Evolutionary conservation across 2,329 filamentous ascomycete genomes (phyloP).

Genomic region (Sphaceloma murrayae): DNA sequence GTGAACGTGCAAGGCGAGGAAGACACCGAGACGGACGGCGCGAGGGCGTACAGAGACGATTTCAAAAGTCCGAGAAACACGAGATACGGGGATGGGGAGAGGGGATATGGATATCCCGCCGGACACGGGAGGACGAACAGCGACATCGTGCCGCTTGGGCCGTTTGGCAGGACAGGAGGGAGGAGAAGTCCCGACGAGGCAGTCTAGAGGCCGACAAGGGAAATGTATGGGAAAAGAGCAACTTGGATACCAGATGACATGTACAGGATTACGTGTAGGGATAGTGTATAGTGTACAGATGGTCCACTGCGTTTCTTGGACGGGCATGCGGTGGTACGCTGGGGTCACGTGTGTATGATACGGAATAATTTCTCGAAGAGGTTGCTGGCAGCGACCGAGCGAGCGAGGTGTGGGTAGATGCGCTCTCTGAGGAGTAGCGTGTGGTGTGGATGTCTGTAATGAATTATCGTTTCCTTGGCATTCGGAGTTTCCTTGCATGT

Average conservation of each 20-base stretch:
- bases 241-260: no score
- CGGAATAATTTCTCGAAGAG: no score
- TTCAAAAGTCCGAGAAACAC: conserved; percentile 7
- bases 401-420: no score
- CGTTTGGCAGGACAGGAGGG: background rate
- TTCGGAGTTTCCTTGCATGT: background rate
- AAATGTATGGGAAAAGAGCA: no score
- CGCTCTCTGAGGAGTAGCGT: background rate
- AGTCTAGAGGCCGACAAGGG: no score
- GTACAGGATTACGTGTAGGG: no score
- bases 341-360: no score
- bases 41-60: background rate
- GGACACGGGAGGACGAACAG: background rate
- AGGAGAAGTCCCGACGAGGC: conserved; percentile 1
- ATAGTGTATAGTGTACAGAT: no score
- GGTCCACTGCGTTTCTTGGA: no score
- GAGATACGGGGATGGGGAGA: background rate
- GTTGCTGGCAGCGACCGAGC: no score
- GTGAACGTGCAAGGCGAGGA: conserved; percentile 11
- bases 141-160: conserved; percentile 2
- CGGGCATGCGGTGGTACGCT: no score
- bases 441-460: conserved; percentile 10
- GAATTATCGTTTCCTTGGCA: background rate
- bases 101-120: background rate
- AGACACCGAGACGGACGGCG: background rate